A percentile compares a stretch with the other conserved stretches of the same genome.
phyloP scores from a whole-genome alignment of 129 eudicot species.

The Ambrosia artemisiifolia region DNA sequence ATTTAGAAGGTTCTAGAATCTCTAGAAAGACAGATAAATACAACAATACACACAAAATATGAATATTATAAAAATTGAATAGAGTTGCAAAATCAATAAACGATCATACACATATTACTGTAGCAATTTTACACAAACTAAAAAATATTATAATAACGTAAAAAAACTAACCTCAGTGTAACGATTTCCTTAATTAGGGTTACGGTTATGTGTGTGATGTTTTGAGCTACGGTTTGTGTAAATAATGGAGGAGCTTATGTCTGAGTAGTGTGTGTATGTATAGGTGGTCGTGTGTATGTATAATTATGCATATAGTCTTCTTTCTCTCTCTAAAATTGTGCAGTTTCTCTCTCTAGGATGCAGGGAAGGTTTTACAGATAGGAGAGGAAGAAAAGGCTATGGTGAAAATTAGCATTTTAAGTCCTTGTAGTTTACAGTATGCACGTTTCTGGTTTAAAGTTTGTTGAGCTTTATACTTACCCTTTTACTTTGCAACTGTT shows the following conservation, averaged over 20 bases:
- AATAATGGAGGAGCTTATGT: conserved; percentile 18
- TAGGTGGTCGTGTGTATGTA: conserved; percentile 17
- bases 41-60: background rate
- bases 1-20: background rate
- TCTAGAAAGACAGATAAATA: no score
- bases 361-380: conserved; percentile 41
- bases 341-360: conserved; percentile 38
- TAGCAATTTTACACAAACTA: background rate
- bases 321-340: conserved; percentile 32
- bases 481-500: background rate
- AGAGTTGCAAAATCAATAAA: conserved; percentile 20
- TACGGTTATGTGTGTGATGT: conserved; percentile 19
- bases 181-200: conserved; percentile 30
- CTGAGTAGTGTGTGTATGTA: conserved; percentile 25
- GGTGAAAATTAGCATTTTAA: conserved; percentile 1
- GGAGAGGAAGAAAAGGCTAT: conserved; percentile 23
- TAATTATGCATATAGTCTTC: conserved; percentile 4
- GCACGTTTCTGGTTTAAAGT: background rate
- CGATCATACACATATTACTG: conserved; percentile 1
- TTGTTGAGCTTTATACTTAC: background rate
- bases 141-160: background rate
- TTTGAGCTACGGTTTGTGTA: conserved; percentile 21
- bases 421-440: conserved; percentile 20
- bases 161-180: conserved; percentile 27
- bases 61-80: conserved; percentile 22